Evolutionary conservation across 305 asterid genomes (phyloP).

Genomic region (Euphrasia arctica): DNA sequence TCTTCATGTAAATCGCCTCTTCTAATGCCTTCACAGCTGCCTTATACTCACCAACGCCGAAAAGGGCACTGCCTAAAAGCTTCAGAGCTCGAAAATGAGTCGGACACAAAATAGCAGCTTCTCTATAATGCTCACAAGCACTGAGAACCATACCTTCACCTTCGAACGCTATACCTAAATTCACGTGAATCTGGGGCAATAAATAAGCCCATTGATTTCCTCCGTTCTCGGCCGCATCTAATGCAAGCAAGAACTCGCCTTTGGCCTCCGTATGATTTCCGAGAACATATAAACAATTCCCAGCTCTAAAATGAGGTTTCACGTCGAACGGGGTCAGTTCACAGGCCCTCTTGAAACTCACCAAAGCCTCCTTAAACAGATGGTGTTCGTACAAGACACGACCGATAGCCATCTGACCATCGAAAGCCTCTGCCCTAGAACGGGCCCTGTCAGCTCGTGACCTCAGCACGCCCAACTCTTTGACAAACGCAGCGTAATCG

Average conservation of each 20-base stretch:
- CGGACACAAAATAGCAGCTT: conserved; percentile 95
- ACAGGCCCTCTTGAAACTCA: conserved; percentile 90
- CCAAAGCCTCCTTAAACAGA: conserved; percentile 80
- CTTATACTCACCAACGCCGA: conserved; percentile 97
- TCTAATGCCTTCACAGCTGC: conserved; percentile 99
- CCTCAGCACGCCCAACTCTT: conserved; percentile 83
- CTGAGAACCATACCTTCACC: conserved; percentile 94
- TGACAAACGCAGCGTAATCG: conserved; percentile 68
- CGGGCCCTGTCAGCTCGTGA: conserved; percentile 84
- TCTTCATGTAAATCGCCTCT: conserved; percentile 97
- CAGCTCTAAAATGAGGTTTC: conserved; percentile 91
- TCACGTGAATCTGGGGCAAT: conserved; percentile 97
- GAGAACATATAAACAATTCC: conserved; percentile 80
- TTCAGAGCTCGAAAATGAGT: conserved; percentile 94
- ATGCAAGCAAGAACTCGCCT: conserved; percentile 78
- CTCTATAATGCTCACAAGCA: conserved; percentile 99
- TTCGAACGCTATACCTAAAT: conserved; percentile 91
- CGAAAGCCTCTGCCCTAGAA: conserved; percentile 91
- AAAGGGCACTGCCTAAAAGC: conserved; percentile 91
- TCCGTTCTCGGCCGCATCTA: conserved; percentile 92
- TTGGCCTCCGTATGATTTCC: conserved; percentile 69
- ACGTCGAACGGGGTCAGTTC: conserved; percentile 90
- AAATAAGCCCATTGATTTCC: conserved; percentile 98
- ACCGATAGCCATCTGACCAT: conserved; percentile 95
- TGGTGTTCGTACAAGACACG: conserved; percentile 74